Percentiles rank a stretch among this genome's conserved stretches.
Conservation (phyloP, 805 yeast species). For the fission yeast (Schizosaccharomyces pombe) region DNA sequence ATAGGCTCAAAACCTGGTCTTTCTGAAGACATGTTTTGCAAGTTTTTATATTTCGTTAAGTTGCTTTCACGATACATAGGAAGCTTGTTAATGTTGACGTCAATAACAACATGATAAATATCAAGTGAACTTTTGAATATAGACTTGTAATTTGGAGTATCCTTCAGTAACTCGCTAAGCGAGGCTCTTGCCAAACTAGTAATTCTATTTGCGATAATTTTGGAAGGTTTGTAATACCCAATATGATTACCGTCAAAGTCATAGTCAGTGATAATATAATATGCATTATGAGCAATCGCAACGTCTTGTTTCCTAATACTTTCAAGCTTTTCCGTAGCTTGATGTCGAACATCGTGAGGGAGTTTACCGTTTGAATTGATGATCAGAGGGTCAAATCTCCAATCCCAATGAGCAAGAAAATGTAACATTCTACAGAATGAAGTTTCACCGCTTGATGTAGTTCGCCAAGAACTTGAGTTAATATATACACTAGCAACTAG, state of each 20-base stretch:
- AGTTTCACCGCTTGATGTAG: constrained; percentile 54
- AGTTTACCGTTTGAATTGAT: constrained; percentile 14
- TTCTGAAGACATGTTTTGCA: constrained; percentile 36
- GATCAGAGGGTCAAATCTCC: constrained; percentile 72
- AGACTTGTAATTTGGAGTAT: constrained; percentile 11
- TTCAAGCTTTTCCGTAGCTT: constrained; percentile 9
- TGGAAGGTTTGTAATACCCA: constrained; percentile 38
- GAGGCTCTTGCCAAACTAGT: constrained; percentile 74
- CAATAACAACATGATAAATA: constrained; percentile 61
- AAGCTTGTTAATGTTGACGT: constrained; percentile 23
- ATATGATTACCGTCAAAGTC: constrained; percentile 71
- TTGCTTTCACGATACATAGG: constrained; percentile 15
- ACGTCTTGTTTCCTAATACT: constrained; percentile 48
- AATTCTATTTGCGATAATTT: constrained; percentile 67
- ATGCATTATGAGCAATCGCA: constrained; percentile 46
- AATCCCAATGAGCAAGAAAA: constrained; percentile 68
- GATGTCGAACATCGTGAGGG: constrained; percentile 12
- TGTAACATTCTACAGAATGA: constrained; percentile 59
- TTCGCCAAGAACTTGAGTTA: constrained; percentile 62
- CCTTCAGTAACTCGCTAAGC: constrained; percentile 21
- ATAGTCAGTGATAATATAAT: constrained; percentile 45
- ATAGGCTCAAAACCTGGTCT: constrained; percentile 1
- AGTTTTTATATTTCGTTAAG: constrained; percentile 19
- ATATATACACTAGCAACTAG: constrained; percentile 65
- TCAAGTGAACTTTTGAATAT: constrained; percentile 49